Evolutionary conservation across 306 rosid species (phyloP).

Genomic region (Medicago arabica): DNA sequence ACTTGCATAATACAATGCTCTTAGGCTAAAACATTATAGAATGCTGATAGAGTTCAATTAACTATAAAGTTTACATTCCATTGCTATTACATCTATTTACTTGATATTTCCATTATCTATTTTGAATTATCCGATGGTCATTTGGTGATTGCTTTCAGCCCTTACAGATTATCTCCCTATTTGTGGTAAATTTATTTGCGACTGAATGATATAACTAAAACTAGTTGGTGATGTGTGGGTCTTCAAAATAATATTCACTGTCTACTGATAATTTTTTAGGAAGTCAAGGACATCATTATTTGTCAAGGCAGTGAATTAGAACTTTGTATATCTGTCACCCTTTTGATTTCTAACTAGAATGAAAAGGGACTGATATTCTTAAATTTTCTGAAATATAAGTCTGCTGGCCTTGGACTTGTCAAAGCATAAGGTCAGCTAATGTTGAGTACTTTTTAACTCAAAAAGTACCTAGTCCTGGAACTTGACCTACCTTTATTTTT

Average conservation of each 20-base stretch:
- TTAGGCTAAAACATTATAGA: constrained; percentile 11
- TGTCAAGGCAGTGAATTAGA: constrained; percentile 13
- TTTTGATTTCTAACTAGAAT: neutral
- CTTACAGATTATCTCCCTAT: constrained; percentile 9
- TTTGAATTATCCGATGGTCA: constrained; percentile 3
- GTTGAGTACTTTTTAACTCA: constrained; percentile 24
- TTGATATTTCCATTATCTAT: constrained; percentile 5
- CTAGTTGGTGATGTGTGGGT: neutral
- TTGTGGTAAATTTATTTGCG: constrained; percentile 6
- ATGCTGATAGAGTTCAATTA: constrained; percentile 11
- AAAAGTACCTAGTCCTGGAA: constrained; percentile 11
- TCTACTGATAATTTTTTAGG: constrained; percentile 2
- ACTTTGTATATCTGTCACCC: constrained; percentile 5
- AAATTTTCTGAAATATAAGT: constrained; percentile 5
- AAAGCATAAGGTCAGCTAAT: constrained; percentile 3
- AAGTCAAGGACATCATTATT: constrained; percentile 13
- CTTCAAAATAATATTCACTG: constrained; percentile 11
- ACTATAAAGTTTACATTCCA: constrained; percentile 1
- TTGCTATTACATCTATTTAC: constrained; percentile 14
- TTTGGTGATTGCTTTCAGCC: constrained; percentile 25
- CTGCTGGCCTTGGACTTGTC: constrained; percentile 13
- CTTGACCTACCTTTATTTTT: neutral
- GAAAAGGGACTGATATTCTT: neutral
- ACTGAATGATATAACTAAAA: constrained; percentile 10
- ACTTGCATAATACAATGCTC: constrained; percentile 17